phyloP scores from a whole-genome alignment of 192 early-diverging fungal species.

The Backusella luteola region DNA sequence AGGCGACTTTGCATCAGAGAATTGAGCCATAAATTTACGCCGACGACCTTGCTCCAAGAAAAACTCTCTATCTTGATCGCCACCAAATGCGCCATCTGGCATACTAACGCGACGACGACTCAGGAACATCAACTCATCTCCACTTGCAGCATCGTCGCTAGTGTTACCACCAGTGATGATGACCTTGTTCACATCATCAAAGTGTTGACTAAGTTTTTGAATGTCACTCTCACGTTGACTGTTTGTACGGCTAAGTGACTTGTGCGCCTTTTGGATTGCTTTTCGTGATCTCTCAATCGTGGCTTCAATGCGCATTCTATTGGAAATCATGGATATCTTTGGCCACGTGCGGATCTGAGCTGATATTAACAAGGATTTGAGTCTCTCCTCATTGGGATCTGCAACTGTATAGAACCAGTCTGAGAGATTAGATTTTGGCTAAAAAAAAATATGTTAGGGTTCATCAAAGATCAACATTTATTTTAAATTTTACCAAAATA shows the following conservation, averaged over 20 bases:
- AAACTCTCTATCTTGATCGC: background rate
- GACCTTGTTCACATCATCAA: background rate
- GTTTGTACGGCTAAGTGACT: background rate
- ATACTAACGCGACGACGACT: constrained; percentile 18
- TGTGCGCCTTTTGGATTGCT: background rate
- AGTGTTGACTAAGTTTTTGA: background rate
- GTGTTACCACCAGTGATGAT: background rate
- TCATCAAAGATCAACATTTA: background rate
- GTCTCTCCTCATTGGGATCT: constrained; percentile 59
- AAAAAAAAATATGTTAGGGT: constrained; percentile 1
- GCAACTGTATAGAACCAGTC: constrained; percentile 65
- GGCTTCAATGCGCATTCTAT: constrained; percentile 74
- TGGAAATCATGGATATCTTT: constrained; percentile 73
- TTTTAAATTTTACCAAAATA: constrained; percentile 53
- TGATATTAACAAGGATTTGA: constrained; percentile 54
- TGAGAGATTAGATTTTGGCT: constrained; percentile 53
- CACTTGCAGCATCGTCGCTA: constrained; percentile 3
- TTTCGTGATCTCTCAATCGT: constrained; percentile 51
- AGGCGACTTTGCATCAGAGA: background rate
- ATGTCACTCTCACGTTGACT: background rate
- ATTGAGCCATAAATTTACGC: constrained; percentile 16
- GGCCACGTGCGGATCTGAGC: constrained; percentile 72
- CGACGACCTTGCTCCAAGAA: constrained; percentile 15
- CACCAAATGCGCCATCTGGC: constrained; percentile 12
- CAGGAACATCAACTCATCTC: constrained; percentile 7